Evolutionary conservation across 2,329 filamentous ascomycete species (phyloP).

Genomic region (Leptographium wingfieldii): DNA sequence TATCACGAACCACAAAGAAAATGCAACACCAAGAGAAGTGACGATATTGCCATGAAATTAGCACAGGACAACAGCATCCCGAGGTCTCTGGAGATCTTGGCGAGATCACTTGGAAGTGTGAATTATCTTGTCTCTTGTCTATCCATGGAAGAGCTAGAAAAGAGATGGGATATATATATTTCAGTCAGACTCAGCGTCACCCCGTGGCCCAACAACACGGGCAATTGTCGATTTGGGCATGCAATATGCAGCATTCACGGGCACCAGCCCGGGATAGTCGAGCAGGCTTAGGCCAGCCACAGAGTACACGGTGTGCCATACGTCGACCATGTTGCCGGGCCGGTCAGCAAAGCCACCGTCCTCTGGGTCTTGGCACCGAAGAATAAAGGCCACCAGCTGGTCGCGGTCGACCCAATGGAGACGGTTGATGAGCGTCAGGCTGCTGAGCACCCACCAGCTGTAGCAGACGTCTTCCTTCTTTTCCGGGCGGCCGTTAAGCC

Average conservation of each 20-base stretch:
- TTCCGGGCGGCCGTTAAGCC: slow-evolving; percentile 86
- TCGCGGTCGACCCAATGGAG: slow-evolving; percentile 87
- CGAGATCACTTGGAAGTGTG: background rate
- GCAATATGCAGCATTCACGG: slow-evolving; percentile 81
- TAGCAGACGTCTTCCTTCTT: slow-evolving; percentile 97
- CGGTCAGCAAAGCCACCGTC: slow-evolving; percentile 78
- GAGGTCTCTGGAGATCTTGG: background rate
- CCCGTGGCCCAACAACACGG: slow-evolving; percentile 34
- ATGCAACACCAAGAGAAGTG: no score
- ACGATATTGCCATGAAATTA: background rate
- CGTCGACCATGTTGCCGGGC: slow-evolving; percentile 90
- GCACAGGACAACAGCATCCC: background rate
- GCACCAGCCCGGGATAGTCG: slow-evolving; percentile 60
- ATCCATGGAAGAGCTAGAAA: background rate
- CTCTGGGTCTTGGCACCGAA: slow-evolving; percentile 77
- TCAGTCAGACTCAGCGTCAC: background rate
- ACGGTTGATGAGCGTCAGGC: slow-evolving; percentile 74
- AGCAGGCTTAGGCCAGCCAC: slow-evolving; percentile 79
- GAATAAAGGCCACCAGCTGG: slow-evolving; percentile 68
- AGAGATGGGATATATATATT: background rate
- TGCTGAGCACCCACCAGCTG: slow-evolving; percentile 96
- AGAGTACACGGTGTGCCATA: slow-evolving; percentile 90
- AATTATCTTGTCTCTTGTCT: background rate
- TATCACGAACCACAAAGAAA: no score
- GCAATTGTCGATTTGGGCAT: slow-evolving; percentile 58